Evolutionary conservation across 768 basidiomycete genomes (phyloP).

Genomic region (Phanerodontia chrysosporium): DNA sequence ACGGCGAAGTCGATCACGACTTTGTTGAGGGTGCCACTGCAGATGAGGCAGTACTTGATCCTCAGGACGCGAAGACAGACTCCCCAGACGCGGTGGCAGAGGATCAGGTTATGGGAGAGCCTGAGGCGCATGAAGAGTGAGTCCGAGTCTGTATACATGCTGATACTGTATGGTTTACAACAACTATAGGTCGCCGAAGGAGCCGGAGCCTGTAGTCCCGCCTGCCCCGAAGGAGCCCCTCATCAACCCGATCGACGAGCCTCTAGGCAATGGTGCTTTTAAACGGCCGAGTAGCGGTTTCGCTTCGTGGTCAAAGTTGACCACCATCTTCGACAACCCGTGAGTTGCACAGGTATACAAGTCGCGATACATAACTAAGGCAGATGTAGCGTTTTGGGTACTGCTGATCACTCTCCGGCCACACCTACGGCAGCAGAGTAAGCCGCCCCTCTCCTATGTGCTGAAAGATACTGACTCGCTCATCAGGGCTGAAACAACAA

Average conservation of each 20-base stretch:
- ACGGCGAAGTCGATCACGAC: constrained; percentile 16
- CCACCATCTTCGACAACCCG: constrained; percentile 69
- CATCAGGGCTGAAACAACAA: constrained; percentile 22
- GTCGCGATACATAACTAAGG: not conserved
- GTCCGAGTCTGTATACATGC: not conserved
- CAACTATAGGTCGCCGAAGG: not conserved
- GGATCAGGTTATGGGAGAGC: not conserved
- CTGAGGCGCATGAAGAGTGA: constrained; percentile 1
- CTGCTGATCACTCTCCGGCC: not conserved
- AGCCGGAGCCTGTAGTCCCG: not conserved
- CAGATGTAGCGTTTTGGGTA: not conserved
- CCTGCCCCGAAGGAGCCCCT: not conserved
- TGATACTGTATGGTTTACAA: not conserved
- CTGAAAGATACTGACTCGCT: not conserved
- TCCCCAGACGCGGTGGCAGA: not conserved
- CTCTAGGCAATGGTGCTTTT: not conserved
- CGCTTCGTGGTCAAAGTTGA: constrained; percentile 43
- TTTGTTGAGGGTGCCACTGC: constrained; percentile 9
- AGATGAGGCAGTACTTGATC: not conserved
- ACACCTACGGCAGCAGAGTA: constrained; percentile 9
- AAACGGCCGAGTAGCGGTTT: not conserved
- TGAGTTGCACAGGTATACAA: constrained; percentile 27
- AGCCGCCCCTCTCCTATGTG: no score
- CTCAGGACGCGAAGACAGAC: constrained; percentile 4
- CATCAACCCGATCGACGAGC: constrained; percentile 6